Percentiles rank a stretch among this genome's conserved stretches.
These are phyloP conservation scores for Entrophospora sp. DNA, from an alignment of 192 early-diverging fungal genomes.

Conservation along the genomic window DNA sequence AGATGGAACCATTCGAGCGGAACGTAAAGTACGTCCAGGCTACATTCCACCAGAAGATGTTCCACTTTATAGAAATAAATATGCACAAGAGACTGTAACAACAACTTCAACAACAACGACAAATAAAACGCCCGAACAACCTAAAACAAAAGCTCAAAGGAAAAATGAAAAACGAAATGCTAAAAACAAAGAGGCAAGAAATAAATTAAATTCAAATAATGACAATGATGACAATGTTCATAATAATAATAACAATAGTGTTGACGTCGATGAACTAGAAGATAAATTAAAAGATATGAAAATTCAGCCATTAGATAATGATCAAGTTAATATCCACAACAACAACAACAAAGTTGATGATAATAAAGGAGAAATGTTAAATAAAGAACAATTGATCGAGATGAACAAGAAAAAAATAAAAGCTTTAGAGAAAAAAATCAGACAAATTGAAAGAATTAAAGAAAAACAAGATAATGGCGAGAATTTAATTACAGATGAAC, in stretches of 20 bases:
- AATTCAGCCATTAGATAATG: too few species aligned
- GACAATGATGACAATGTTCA: background rate
- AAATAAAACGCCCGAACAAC: background rate
- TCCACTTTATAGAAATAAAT: slow-evolving; percentile 47
- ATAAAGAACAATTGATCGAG: slow-evolving; percentile 15
- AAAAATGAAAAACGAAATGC: slow-evolving; percentile 45
- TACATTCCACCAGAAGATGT: slow-evolving; percentile 61
- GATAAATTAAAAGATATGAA: background rate
- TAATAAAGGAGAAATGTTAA: slow-evolving; percentile 11
- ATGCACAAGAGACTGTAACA: slow-evolving; percentile 29
- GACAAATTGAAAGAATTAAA: slow-evolving; percentile 56
- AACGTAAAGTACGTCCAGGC: slow-evolving; percentile 61
- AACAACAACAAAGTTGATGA: background rate
- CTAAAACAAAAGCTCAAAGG: slow-evolving; percentile 36
- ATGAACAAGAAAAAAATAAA: slow-evolving; percentile 41
- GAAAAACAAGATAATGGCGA: slow-evolving; percentile 40
- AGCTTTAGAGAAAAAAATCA: slow-evolving; percentile 58
- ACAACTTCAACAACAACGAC: slow-evolving; percentile 15
- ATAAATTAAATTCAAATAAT: too few species aligned
- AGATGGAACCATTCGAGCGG: slow-evolving; percentile 61
- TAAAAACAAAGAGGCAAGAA: slow-evolving; percentile 28
- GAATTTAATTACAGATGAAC: slow-evolving; percentile 45
- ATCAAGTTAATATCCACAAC: background rate
- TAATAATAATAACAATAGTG: background rate
- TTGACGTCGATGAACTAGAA: background rate